phyloP scores from a whole-genome alignment of 2,329 filamentous ascomycete genomes.

The Ascochyta lentis region DNA sequence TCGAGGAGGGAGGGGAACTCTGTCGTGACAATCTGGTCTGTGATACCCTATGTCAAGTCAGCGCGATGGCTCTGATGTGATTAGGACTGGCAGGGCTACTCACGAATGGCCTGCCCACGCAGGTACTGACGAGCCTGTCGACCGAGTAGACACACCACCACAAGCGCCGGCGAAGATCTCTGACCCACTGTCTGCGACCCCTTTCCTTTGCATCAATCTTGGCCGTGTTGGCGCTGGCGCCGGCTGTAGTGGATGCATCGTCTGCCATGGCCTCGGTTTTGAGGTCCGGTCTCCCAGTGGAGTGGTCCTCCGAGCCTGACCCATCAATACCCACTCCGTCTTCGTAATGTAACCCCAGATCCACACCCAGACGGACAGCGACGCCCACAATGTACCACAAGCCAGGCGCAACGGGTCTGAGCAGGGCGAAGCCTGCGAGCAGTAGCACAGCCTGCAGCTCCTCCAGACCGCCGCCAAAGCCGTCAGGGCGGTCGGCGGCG shows the following conservation, averaged over 20 bases:
- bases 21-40: conserved; percentile 95
- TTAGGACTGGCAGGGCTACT: conserved; percentile 11
- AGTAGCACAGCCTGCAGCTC: conserved; percentile 93
- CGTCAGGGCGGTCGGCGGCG: conserved; percentile 61
- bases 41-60: conserved; percentile 63
- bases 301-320: conserved; percentile 42
- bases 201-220: conserved; percentile 63
- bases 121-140: conserved; percentile 92
- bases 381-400: conserved; percentile 98
- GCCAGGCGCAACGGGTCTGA: conserved; percentile 89
- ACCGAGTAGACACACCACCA: conserved; percentile 99
- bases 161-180: conserved; percentile 82
- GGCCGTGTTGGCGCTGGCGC: conserved; percentile 27
- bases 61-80: neutral
- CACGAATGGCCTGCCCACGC: conserved; percentile 87
- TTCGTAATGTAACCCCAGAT: conserved; percentile 91
- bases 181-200: conserved; percentile 78
- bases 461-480: conserved; percentile 86
- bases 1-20: conserved; percentile 90
- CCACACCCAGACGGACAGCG: conserved; percentile 86
- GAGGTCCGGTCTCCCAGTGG: conserved; percentile 16
- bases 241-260: conserved; percentile 21
- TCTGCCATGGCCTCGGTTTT: conserved; percentile 44
- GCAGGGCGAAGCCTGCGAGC: conserved; percentile 86
- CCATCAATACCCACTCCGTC: conserved; percentile 74